Base-by-base conservation (phyloP, 2,329 filamentous ascomycete genomes). In the Pseudopyrenochaeta lycopersici region DNA sequence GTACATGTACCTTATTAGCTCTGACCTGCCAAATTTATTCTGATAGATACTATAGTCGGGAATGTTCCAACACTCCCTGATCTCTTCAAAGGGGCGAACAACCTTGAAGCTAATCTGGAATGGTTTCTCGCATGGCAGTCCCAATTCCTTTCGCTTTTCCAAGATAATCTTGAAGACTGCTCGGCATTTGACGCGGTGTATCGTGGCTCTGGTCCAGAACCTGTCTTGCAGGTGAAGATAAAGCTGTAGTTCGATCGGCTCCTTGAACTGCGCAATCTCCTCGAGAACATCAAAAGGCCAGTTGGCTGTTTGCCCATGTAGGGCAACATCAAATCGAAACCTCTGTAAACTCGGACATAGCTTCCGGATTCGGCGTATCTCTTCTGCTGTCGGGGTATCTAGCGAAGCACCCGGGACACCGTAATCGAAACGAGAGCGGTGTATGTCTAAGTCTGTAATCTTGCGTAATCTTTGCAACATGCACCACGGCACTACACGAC, bases 181-280 rank as follows among this genome's bases (percentile, higher is more conserved):
- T n/a, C 29, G 23, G 33, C 42, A 46, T 18, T 21, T 46, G 14
- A 23, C n/a, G n/a, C 43, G 36, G 27, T 15, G 33, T 32, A 30
- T 46, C 21, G 20, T 35, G 15, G 43, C 32, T 35, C 32, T 35
- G 32, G 12, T 35, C 32, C 15, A 35, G 23, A 27, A 27, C 23
- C 12, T 17, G 12, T 21, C 18, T 14, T 18, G 15, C 10, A 46
- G 15, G 18, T 45, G 49, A n/a, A 52, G 12, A 17, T 46, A 29
- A 15, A 52, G 17, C 18, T 23, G 10, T 14, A 52, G 33, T 4
- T 35, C 33, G 9, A 46, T 39, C 5, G 42, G 23, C 29, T 36
- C 15, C 11, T 39, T 20, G 20, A 52, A 52, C 9, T 14, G 49
- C 14, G 49, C 35, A 7, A 52, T 21, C 27, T 52, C 49, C 20